Evolutionary conservation across 208 protist species (phyloP).

Genomic region (Crithidia fasciculata): DNA sequence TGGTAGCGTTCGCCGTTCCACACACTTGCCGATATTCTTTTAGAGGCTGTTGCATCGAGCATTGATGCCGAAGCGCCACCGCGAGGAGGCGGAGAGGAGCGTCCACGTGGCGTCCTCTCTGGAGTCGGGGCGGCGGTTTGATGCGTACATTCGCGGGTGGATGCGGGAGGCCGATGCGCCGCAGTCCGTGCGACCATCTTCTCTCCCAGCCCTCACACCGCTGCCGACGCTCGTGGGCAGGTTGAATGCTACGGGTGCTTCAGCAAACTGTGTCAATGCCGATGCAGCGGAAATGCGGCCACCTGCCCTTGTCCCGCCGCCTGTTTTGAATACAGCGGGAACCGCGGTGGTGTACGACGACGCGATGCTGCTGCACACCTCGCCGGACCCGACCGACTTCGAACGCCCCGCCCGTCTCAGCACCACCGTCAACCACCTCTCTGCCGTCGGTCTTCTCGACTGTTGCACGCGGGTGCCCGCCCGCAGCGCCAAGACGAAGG

Average conservation of each 20-base stretch:
- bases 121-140: constrained; percentile 30
- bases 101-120: constrained; percentile 6
- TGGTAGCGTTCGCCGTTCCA: too few species aligned
- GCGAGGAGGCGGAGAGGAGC: constrained; percentile 1
- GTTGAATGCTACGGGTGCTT: not conserved
- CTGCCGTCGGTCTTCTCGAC: constrained; percentile 53
- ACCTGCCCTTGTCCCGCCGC: not conserved
- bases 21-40: too few species aligned
- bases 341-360: constrained; percentile 77
- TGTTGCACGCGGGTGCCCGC: constrained; percentile 53
- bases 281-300: not conserved
- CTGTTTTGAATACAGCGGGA: not conserved
- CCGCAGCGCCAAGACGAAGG: constrained; percentile 57
- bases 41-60: too few species aligned
- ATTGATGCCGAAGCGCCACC: constrained; percentile 24
- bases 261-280: not conserved
- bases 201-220: constrained; percentile 19
- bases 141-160: constrained; percentile 45
- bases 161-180: constrained; percentile 12
- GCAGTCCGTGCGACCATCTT: constrained; percentile 6
- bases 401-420: constrained; percentile 78
- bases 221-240: constrained; percentile 4
- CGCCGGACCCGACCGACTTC: constrained; percentile 57
- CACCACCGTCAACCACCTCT: constrained; percentile 70
- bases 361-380: constrained; percentile 66